phyloP scores from a whole-genome alignment of 495 filamentous ascomycete species.

The Staphylotrichum tortipilum region DNA sequence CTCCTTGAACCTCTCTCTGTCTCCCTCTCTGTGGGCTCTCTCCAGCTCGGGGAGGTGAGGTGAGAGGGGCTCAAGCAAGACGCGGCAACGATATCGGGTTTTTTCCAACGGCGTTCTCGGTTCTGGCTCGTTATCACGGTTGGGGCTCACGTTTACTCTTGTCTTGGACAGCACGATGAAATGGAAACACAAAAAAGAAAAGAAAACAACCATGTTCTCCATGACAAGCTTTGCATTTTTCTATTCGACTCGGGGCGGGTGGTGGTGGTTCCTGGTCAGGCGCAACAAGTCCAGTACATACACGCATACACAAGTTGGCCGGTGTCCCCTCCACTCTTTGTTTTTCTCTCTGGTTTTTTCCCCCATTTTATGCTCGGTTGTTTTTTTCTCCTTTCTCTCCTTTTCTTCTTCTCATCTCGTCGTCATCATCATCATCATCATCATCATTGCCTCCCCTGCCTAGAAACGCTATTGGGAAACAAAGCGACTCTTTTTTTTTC shows the following conservation, averaged over 20 bases:
- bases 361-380: too few relatives aligned
- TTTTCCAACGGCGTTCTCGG: slow-evolving; percentile 17
- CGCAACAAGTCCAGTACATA: background rate
- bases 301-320: too few relatives aligned
- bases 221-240: too few relatives aligned
- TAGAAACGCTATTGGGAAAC: slow-evolving; percentile 13
- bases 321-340: background rate
- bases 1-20: slow-evolving; percentile 1
- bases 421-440: too few relatives aligned
- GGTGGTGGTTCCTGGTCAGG: background rate
- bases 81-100: slow-evolving; percentile 11
- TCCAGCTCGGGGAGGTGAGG: too few relatives aligned
- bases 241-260: too few relatives aligned
- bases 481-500: too few relatives aligned
- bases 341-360: too few relatives aligned
- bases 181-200: slow-evolving; percentile 8
- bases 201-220: slow-evolving; percentile 4
- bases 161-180: slow-evolving; percentile 11
- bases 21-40: slow-evolving; percentile 2
- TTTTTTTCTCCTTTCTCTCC: background rate
- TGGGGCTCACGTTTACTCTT: slow-evolving; percentile 5
- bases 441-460: slow-evolving; percentile 5
- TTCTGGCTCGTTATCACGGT: slow-evolving; percentile 10
- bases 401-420: background rate
- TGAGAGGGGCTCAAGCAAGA: slow-evolving; percentile 9